Evolutionary conservation across 495 filamentous ascomycete species (phyloP).

Genomic region (Pyronema omphalodes): DNA sequence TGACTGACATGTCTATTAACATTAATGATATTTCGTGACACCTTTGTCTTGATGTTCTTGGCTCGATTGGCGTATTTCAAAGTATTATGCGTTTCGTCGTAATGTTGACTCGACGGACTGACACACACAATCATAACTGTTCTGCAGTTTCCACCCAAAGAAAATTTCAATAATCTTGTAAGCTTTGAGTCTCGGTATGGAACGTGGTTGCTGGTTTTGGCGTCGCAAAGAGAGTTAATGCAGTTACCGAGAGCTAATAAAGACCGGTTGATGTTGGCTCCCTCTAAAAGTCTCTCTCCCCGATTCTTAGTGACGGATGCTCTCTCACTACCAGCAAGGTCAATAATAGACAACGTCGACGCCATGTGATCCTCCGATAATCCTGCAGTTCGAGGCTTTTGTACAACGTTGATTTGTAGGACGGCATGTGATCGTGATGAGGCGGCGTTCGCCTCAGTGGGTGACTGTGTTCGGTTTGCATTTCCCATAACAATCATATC

Average conservation of each 20-base stretch:
- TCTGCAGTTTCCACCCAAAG: slow-evolving; percentile 90
- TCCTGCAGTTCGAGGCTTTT: slow-evolving; percentile 83
- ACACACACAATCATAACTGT: slow-evolving; percentile 99
- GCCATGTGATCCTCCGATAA: slow-evolving; percentile 92
- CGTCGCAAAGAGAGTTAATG: slow-evolving; percentile 96
- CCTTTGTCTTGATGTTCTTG: slow-evolving; percentile 99
- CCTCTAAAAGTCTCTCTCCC: slow-evolving; percentile 78
- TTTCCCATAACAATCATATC: slow-evolving; percentile 97
- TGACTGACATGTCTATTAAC: slow-evolving; percentile 92
- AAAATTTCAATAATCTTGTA: slow-evolving; percentile 90
- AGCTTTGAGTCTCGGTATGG: slow-evolving; percentile 97
- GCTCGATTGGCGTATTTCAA: slow-evolving; percentile 92
- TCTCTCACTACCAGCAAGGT: slow-evolving; percentile 88
- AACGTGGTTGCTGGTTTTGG: slow-evolving; percentile 79
- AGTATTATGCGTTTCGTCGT: slow-evolving; percentile 97
- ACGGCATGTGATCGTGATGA: slow-evolving; percentile 98
- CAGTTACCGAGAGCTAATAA: slow-evolving; percentile 80
- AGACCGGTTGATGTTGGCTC: slow-evolving; percentile 98
- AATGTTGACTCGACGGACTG: slow-evolving; percentile 89
- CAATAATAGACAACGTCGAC: slow-evolving; percentile 96
- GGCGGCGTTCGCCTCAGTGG: slow-evolving; percentile 92
- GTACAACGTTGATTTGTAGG: slow-evolving; percentile 86
- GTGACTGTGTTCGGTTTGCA: slow-evolving; percentile 85
- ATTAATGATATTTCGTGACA: slow-evolving; percentile 95
- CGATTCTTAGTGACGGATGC: slow-evolving; percentile 94